Evolutionary conservation across 345 rosid species (phyloP), one percentile per base, ranked within the genome.

Genomic region (Eutrema heterophyllum): DNA sequence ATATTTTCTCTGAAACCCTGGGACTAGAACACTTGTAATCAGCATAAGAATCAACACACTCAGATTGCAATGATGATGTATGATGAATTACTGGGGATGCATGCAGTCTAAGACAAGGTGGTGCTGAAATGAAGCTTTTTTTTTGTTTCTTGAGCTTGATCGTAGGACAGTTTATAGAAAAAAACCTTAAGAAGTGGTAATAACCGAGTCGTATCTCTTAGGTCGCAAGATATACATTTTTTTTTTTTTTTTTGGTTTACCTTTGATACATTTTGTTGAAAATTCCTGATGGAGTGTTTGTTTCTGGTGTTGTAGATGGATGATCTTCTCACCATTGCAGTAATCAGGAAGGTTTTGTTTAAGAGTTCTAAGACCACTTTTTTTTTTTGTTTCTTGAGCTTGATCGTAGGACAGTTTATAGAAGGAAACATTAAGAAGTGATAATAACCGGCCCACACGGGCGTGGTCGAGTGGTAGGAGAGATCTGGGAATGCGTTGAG

Each of bases 41-140:
- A 30, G 68, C 26, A 64, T 51, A n/a, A n/a, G n/a, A n/a, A n/a
- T n/a, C n/a, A n/a, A 32, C 65, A 81, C 84, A 79, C 85, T 84
- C 98, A 88, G 97, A 87, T 90, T 90, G 95, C 97, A 89, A 84
- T 85, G 98, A 93, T 85, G 97, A 87, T 88, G 95, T 88, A 89
- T 93, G 92, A 90, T 93, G 93, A 83, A 81, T 84, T 86, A 79
- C 84, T 81, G 32, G 67, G 86, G 81, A 56, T 76, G 71, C 87
- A 81, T 85, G 86, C 84, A 73, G 80, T 68, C 71, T 85, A 81
- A 81, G 84, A 74, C 78, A 80, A 85, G 75, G 70, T 76, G 94
- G 88, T 86, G 88, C 77, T 58, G 72, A 81, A 70, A 77, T 78
- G 79, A 82, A 83, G 76, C 79, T 78, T 70, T 71, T 12, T 50